These are phyloP conservation scores for Articulospora tetracladia DNA, from an alignment of 495 filamentous ascomycete species.

Conservation along the genomic window DNA sequence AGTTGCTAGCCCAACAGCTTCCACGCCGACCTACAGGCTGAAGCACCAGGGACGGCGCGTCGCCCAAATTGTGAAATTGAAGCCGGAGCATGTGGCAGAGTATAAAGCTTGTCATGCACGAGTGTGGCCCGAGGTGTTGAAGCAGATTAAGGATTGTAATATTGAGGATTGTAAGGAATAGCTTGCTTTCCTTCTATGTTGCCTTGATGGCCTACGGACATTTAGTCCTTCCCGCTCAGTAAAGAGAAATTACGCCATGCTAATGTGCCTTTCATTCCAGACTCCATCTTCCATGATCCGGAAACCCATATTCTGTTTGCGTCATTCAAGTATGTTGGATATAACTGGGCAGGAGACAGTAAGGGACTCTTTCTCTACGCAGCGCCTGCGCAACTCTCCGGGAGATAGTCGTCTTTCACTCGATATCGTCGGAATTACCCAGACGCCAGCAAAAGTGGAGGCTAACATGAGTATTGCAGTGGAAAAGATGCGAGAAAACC, in stretches of 20 bases:
- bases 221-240: background rate
- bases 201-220: too few species aligned
- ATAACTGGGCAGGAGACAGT: conserved; percentile 62
- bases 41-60: conserved; percentile 48
- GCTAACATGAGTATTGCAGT: conserved; percentile 25
- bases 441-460: background rate
- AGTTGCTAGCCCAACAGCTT: conserved; percentile 1
- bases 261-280: conserved; percentile 30
- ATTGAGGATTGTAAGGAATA: conserved; percentile 64
- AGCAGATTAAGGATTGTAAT: conserved; percentile 68
- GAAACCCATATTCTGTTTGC: conserved; percentile 61
- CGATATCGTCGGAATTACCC: background rate
- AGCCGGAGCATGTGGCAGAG: conserved; percentile 54
- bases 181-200: background rate
- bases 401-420: background rate
- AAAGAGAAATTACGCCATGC: background rate
- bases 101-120: conserved; percentile 71
- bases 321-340: conserved; percentile 70
- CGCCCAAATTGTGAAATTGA: conserved; percentile 68
- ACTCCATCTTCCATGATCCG: conserved; percentile 69
- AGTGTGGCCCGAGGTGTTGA: conserved; percentile 71
- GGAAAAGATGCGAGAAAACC: conserved; percentile 63
- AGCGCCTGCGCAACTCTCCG: background rate
- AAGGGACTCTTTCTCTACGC: background rate
- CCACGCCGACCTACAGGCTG: conserved; percentile 15